phyloP scores from a whole-genome alignment of 495 filamentous ascomycete genomes.

The Lophium mytilinum region DNA sequence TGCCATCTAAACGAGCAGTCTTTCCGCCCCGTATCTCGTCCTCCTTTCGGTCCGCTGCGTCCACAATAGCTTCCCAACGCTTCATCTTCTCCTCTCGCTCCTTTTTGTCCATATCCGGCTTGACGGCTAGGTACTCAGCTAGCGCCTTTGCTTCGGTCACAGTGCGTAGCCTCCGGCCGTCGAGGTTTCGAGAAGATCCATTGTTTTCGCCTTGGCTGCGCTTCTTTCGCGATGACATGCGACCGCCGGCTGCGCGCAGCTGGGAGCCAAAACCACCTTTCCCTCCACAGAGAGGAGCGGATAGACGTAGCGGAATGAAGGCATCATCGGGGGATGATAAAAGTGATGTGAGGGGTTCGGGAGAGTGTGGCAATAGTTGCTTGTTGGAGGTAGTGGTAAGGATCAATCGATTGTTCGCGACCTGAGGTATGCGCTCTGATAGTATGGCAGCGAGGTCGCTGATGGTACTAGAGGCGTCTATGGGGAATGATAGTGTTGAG shows the following conservation, averaged over 20 bases:
- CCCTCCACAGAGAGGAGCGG: conserved; percentile 68
- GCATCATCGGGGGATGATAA: conserved; percentile 45
- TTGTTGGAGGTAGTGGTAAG: conserved; percentile 78
- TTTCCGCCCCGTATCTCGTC: conserved; percentile 64
- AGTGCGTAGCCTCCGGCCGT: conserved; percentile 82
- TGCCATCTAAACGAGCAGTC: conserved; percentile 64
- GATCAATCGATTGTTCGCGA: conserved; percentile 47
- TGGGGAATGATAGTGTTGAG: conserved; percentile 61
- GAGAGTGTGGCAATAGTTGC: conserved; percentile 45
- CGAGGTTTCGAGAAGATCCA: conserved; percentile 83
- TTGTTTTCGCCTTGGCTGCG: conserved; percentile 75
- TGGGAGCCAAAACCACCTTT: conserved; percentile 98
- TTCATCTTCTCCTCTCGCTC: conserved; percentile 76
- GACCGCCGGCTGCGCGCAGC: conserved; percentile 89
- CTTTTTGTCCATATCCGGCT: conserved; percentile 91
- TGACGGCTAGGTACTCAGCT: conserved; percentile 88
- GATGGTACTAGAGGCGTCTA: conserved; percentile 49
- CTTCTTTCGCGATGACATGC: conserved; percentile 93
- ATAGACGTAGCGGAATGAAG: conserved; percentile 75
- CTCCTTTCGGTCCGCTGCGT: conserved; percentile 68
- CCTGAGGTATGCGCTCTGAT: conserved; percentile 53
- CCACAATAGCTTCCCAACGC: conserved; percentile 78
- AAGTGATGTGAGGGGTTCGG: conserved; percentile 44
- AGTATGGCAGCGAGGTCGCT: conserved; percentile 57
- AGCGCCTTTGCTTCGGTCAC: conserved; percentile 91